Percentiles rank a stretch among this genome's conserved stretches.
phyloP scores from a whole-genome alignment of 345 rosid genomes.

The Syzygium aqueum region DNA sequence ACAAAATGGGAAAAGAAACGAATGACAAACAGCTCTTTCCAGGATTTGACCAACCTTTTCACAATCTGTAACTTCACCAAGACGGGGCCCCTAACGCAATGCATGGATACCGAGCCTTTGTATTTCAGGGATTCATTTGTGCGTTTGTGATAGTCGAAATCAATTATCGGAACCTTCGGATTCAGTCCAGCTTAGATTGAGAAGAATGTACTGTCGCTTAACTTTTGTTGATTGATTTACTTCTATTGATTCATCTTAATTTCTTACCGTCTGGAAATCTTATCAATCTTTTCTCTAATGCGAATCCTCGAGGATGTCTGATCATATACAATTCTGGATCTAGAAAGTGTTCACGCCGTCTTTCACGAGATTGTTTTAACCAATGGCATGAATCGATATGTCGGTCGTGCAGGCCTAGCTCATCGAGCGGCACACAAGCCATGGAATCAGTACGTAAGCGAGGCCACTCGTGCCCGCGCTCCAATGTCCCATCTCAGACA shows the following conservation, averaged over 20 bases:
- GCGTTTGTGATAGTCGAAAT: neutral
- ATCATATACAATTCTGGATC: no score
- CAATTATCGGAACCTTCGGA: neutral
- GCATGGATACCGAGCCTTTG: neutral
- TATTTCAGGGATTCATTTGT: neutral
- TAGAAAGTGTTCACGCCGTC: no score
- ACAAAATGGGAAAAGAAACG: neutral
- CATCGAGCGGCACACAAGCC: neutral
- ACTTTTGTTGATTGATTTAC: neutral
- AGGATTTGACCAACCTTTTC: neutral
- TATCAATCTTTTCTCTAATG: fast-evolving
- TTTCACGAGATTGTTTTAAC: neutral
- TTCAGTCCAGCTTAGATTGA: neutral
- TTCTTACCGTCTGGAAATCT: neutral
- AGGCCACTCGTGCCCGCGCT: neutral
- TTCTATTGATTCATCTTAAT: neutral
- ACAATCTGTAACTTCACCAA: neutral
- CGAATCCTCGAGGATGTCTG: fast-evolving
- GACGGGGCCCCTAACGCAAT: neutral
- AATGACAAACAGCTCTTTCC: neutral
- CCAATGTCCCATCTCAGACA: neutral
- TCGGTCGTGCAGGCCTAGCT: neutral
- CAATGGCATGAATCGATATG: neutral
- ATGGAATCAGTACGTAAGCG: neutral
- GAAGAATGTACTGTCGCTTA: neutral